Conservation (phyloP, 2,329 filamentous ascomycete genomes). For the Penicillium oxalicum region DNA sequence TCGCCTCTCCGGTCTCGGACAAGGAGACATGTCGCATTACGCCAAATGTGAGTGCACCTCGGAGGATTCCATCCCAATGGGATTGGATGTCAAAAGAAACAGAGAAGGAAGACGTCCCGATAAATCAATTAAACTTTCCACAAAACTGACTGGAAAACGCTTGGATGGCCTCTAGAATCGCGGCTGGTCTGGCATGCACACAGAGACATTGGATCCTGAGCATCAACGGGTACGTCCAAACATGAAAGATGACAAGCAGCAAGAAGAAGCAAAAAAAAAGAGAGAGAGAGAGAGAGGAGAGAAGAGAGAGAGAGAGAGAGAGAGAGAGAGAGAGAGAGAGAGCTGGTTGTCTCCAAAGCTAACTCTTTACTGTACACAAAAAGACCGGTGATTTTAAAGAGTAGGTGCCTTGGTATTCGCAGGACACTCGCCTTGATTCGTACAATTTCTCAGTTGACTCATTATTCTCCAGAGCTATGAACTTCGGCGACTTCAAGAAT, state of each 20-base stretch:
- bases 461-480: slow-evolving; percentile 64
- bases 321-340: too few relatives aligned
- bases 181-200: slow-evolving; percentile 84
- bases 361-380: not conserved
- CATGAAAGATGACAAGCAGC: too few relatives aligned
- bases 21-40: slow-evolving; percentile 71
- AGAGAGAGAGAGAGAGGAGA: too few relatives aligned
- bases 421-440: not conserved
- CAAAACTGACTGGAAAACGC: slow-evolving; percentile 1
- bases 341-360: too few relatives aligned
- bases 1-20: slow-evolving; percentile 62
- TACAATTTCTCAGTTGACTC: slow-evolving; percentile 4
- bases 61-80: not conserved
- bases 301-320: too few relatives aligned
- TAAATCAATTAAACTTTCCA: not conserved
- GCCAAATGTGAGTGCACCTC: slow-evolving; percentile 45
- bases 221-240: slow-evolving; percentile 60
- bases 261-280: too few relatives aligned
- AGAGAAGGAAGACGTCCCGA: too few relatives aligned
- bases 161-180: slow-evolving; percentile 54
- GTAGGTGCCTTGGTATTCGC: slow-evolving; percentile 41
- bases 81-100: not conserved
- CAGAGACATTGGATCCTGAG: slow-evolving; percentile 79
- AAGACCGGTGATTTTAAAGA: slow-evolving; percentile 84
- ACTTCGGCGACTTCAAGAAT: slow-evolving; percentile 71